Base-by-base conservation (phyloP, 768 basidiomycete genomes). In the Pseudohyphozyma bogoriensis region DNA sequence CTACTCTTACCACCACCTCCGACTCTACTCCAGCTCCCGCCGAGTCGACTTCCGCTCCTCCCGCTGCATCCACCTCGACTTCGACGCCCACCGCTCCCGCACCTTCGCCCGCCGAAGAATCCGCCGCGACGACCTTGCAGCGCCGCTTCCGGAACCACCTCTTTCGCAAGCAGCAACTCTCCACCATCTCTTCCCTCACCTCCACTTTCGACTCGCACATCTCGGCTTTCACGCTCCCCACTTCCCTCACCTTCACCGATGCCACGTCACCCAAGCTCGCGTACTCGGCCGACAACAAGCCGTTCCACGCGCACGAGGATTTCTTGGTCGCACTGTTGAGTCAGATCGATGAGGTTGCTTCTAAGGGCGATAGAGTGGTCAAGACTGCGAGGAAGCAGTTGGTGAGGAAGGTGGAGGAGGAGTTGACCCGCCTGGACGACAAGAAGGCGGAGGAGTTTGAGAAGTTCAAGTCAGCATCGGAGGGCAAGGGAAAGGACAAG, bases 281-380 rank as follows among this genome's bases (percentile, higher is more conserved):
- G 4, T 88, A 78, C 74, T 82, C 82, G 13, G 73, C 78, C 3
- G 74, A 71, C 51, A 65, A 65, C 59, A 42, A 47, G 2, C 16
- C 51, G 2, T 51, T 65, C 59, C 59, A 58, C 53, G 45, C 40
- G 3, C 47, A 60, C 63, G 63, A 65, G 29, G 59, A 65, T 24
- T 54, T 24, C 31, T 56, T 65, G 56, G 56, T 65, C 29, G 20
- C 12, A 3, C 59, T 65, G n/a, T 40, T 65, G 20, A 58, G 46
- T 36, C 32, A 60, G 53, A 46, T 65, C 31, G 63, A 65, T 56
- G 59, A 37, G 5, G 49, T 65, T 26, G 9, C 50, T 36, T 55
- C 55, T 3, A 35, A 42, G 7, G 63, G 63, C 4, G 63, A 65
- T 24, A 24, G 40, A 28, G 28, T 28, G 1, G 55, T 65, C 56